Evolutionary conservation across 2,329 filamentous ascomycete species (phyloP), one percentile per base, ranked within the genome.

Genomic region (Aspergillus ochraceoroseus): DNA sequence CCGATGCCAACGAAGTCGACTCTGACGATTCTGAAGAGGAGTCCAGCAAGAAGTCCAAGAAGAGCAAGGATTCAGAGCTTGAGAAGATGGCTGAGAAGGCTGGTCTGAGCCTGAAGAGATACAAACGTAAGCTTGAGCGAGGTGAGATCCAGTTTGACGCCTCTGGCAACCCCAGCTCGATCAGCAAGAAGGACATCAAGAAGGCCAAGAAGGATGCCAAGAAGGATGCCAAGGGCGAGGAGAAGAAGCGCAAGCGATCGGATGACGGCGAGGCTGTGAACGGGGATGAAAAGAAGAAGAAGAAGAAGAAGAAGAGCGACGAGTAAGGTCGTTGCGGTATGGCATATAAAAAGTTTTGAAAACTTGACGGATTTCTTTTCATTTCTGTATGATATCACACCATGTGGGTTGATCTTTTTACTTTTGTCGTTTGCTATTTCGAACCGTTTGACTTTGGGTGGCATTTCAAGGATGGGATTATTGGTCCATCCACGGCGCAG

Each of bases 161-260:
- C 8, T 77, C 84, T 46, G 83, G 83, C 42, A 80, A 74, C 36
- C 79, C 83, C 27, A 73, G 77, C 52, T 72, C 85, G 3, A 66
- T 81, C 55, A 85, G 79, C 71, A 87, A 87, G 74, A 87, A 86
- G 70, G 81, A 85, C 32, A 64, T 83, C 56, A 86, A 86, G 75
- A 84, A 85, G 72, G 68, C 75, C 43, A 79, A 77, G 67, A 84
- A 83, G 68, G 77, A 73, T 47, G 70, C 68, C 27, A 74, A 78
- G 59, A 77, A 79, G 56, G 72, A 70, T 11, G 65, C 66, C 33
- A 67, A 70, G 39, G 71, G 75, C 2, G 75, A 75, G 55, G 76
- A 75, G 65, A 87, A 87, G 77, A 86, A 87, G 76, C 77, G 82
- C 62, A 85, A 85, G 70, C 73, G 69, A 38, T 63, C 66, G 41